Evolutionary conservation across 805 yeast species (phyloP), one percentile per base, ranked within the genome.

Genomic region (Torulaspora indica): DNA sequence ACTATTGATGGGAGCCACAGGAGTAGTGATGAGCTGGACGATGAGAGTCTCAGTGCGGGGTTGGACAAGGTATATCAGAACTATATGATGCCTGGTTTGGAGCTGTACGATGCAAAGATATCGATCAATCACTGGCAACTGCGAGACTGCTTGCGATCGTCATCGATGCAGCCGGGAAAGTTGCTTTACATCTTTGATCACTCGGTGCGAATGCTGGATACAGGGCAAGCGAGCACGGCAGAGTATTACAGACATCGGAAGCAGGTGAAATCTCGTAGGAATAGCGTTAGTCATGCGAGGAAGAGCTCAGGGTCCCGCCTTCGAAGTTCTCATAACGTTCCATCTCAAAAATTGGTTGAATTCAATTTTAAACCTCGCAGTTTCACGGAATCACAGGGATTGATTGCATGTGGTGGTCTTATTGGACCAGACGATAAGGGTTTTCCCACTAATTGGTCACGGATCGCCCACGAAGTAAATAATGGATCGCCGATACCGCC

Each of bases 341-440:
- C 63, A 8, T 53, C 69, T 35, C 49, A 64, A 35, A 65, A 68
- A 35, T 62, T 76, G 31, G 64, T 75, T 43, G 71, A 73, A 49
- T 73, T 84, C 46, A 78, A 79, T 43, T 83, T 78, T 62, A 75
- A 75, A 33, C 95, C 93, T 1, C 71, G 85, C 37, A 87, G 93
- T 56, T 77, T 84, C 55, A 76, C 77, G 43, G 80, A 81, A 43
- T 58, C 63, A 6, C 76, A 75, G 48, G 82, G 81, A 3, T 48
- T 73, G 32, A 62, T 74, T 6, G 79, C 79, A 3, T 73, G 78
- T 34, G 81, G 80, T 6, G 79, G 81, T 3, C 66, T 75, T 3
- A 60, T 68, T n/a, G 74, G 71, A 8, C 62, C 71, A 2, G 68
- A 61, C 37, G 67, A 63, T 30, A 57, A 42, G 36, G 64, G 65